Base-by-base conservation (phyloP, 2,329 filamentous ascomycete species). In the Coniochaeta prunicola region DNA sequence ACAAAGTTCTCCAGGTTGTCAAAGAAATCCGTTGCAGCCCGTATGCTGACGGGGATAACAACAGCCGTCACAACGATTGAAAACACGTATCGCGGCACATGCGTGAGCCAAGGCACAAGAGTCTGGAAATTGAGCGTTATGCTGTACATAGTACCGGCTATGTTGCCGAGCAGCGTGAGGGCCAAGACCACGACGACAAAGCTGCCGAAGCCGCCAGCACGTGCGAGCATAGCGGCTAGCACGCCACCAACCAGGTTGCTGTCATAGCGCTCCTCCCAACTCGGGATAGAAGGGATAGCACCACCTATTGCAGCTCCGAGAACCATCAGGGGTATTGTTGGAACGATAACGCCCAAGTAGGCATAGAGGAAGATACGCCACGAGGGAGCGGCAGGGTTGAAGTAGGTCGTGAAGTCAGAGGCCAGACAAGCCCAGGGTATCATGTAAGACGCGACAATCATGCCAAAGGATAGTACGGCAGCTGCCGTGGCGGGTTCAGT, bases 251-350 rank as follows among this genome's bases (percentile, higher is more conserved):
- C 79, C 5, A 78, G 77, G 40, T 79, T 81, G 50, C 71, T 64
- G 3, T 79, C 73, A 65, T 86, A 85, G 2, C 76, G 82, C 3
- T 71, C 74, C n/a, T 74, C 64, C 83, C 84, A 87, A 3, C 71
- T 70, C 0, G 80, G 76, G 1, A 81, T 74, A 62, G 79, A 82
- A 26, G 78, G 74, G 1, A 84, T 76, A 31, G 83, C 83, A 7
- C 83, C 83, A 19, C 79, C 83, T 48, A 88, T 85, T n/a, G 85
- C 84, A 10, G 84, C 82, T 7, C 85, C 85, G 0, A 88, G 77
- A 0, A 76, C 76, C 83, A 88, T 86, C 56, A 88, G 76, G 0
- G 82, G 74, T 38, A 84, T 74, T 0, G 82, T 82, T 0, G 84
- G 83, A 5, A 81, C 63, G 7, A 76, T 69, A 2, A 86, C 76